Evolutionary conservation across 1,284 basidiomycete species (phyloP).

Genomic region (Sutorius eximius): DNA sequence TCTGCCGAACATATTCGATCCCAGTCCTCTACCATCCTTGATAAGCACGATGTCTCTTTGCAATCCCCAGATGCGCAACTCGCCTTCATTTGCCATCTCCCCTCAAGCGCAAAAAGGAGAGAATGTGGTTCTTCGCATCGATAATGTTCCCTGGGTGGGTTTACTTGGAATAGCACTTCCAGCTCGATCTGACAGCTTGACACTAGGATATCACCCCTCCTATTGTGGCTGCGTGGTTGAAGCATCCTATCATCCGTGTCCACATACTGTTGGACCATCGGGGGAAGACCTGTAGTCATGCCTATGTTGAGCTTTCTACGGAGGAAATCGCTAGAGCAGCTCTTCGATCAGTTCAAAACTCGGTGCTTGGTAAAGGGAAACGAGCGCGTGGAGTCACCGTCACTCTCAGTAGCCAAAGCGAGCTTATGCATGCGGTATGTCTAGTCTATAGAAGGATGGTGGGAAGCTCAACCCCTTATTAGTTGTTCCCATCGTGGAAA

Average conservation of each 20-base stretch:
- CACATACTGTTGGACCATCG: slow-evolving; percentile 76
- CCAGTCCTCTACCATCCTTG: slow-evolving; percentile 27
- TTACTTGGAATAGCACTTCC: slow-evolving; percentile 5
- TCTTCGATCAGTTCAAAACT: slow-evolving; percentile 59
- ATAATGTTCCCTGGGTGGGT: slow-evolving; percentile 82
- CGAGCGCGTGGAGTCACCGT: slow-evolving; percentile 78
- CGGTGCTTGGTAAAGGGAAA: slow-evolving; percentile 72
- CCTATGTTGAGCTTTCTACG: slow-evolving; percentile 68
- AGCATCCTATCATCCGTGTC: slow-evolving; percentile 62
- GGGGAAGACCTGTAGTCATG: slow-evolving; percentile 79
- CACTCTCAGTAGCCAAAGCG: slow-evolving; percentile 72
- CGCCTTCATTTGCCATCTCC: slow-evolving; percentile 11
- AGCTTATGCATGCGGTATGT: slow-evolving; percentile 73
- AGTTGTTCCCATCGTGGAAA: slow-evolving; percentile 78
- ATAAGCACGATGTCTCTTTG: slow-evolving; percentile 24
- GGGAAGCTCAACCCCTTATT: slow-evolving; percentile 8
- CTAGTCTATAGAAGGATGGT: neutral
- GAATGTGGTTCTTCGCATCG: slow-evolving; percentile 69
- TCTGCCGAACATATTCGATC: slow-evolving; percentile 28
- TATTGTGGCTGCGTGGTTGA: slow-evolving; percentile 65
- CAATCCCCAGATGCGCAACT: slow-evolving; percentile 11
- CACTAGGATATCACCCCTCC: slow-evolving; percentile 75
- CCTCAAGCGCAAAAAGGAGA: slow-evolving; percentile 33
- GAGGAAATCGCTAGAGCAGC: slow-evolving; percentile 62
- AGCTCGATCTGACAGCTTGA: slow-evolving; percentile 9